Evolutionary conservation across 768 basidiomycete genomes (phyloP).

Genomic region (Pisolithus marmoratus): DNA sequence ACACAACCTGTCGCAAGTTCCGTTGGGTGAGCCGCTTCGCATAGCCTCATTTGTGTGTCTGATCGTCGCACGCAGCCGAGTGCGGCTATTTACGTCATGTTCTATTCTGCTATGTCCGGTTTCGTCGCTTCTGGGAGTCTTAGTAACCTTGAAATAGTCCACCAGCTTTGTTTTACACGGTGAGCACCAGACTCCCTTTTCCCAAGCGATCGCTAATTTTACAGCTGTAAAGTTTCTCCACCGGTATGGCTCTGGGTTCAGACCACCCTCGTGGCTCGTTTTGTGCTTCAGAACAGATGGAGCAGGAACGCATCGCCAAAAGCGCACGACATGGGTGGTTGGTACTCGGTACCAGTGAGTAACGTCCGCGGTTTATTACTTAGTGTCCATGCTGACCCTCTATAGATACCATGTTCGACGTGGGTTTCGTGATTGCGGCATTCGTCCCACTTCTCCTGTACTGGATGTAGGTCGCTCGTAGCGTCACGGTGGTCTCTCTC

Average conservation of each 20-base stretch:
- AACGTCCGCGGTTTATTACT: neutral
- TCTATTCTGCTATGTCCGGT: constrained; percentile 80
- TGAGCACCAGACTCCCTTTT: constrained; percentile 23
- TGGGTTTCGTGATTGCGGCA: constrained; percentile 71
- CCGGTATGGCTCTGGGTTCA: constrained; percentile 85
- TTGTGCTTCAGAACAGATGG: constrained; percentile 85
- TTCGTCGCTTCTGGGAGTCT: constrained; percentile 67
- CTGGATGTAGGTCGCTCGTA: constrained; percentile 59
- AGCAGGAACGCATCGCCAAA: constrained; percentile 72
- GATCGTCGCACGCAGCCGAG: constrained; percentile 48
- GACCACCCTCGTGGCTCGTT: constrained; percentile 91
- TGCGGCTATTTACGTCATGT: constrained; percentile 74
- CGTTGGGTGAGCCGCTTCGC: constrained; percentile 62
- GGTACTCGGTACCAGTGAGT: constrained; percentile 80
- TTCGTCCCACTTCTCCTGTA: constrained; percentile 82
- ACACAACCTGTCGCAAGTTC: constrained; percentile 82
- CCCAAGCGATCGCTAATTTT: neutral
- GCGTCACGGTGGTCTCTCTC: constrained; percentile 1
- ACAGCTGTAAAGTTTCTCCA: constrained; percentile 54
- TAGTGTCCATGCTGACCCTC: constrained; percentile 2
- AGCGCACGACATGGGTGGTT: constrained; percentile 84
- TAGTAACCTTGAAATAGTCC: no score
- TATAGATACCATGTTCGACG: constrained; percentile 78
- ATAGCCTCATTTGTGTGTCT: neutral
- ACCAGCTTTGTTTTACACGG: constrained; percentile 76